Base-by-base conservation (phyloP, 129 eudicot species). In the Ambrosia artemisiifolia region DNA sequence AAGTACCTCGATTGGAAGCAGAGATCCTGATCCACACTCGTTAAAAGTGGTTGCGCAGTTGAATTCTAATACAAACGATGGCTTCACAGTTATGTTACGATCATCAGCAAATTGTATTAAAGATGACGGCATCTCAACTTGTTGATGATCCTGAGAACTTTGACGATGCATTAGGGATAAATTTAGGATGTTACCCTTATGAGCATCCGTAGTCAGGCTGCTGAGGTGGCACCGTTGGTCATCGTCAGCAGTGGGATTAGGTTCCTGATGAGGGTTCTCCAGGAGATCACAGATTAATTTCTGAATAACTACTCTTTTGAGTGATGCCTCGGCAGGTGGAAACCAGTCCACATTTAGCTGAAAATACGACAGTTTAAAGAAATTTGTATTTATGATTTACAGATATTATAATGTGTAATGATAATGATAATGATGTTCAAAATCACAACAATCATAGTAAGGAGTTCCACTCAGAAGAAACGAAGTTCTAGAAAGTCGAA, bases 331-430 rank as follows among this genome's bases (percentile, higher is more conserved):
- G n/a, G 49, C 74, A 33, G 98, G 88, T 14, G 74, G 81, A 82
- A 93, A 93, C 98, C 98, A 93, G 83, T 89, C 83, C 18, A 51
- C 77, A 14, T 57, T 84, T 18, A 93, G 91, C 98, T 93, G 90
- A 47, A 83, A 63, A 14, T 38, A 44, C 4, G 13, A 14, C 28
- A 24, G 40, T 24, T 73, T 73, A 3, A 63, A 34, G 17, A 12
- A 14, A 11, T 11, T 32, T 11, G 13, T 49, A 54, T 28, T 61
- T n/a, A 67, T 49, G 61, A 20, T 62, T 49, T 49, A 48, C 38
- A 70, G 49, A 61, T 19, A 46, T 47, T 33, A 44, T 8, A 64
- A 30, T 53, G 36, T 11, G 35, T 56, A 56, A 8, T 33, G 16
- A 24, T 56, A 56, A 8, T 33, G 16, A 24, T 0, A 24, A 48